Evolutionary conservation across 352 stramenopile species (phyloP).

Genomic region (Phytophthora megakarya): DNA sequence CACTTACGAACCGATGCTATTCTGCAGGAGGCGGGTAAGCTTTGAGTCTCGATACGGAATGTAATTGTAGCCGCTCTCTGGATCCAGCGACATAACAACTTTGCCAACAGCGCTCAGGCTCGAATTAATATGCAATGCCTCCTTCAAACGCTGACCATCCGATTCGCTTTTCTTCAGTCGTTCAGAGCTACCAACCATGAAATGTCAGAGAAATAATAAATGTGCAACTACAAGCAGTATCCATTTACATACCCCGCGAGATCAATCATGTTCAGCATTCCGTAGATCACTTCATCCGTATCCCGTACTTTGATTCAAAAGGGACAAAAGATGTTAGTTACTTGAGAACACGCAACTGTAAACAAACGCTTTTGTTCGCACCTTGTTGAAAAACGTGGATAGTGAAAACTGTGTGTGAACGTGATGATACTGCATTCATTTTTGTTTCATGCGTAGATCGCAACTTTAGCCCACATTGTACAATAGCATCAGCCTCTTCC

Average conservation of each 20-base stretch:
- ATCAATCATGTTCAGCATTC: constrained; percentile 87
- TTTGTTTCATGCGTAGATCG: constrained; percentile 92
- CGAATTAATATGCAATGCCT: constrained; percentile 88
- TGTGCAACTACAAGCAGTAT: neutral
- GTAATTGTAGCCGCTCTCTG: constrained; percentile 88
- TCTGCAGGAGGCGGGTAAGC: constrained; percentile 81
- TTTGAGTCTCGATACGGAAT: constrained; percentile 89
- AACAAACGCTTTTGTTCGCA: constrained; percentile 10
- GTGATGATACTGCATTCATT: constrained; percentile 92
- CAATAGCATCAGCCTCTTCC: constrained; percentile 85
- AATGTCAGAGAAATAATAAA: neutral
- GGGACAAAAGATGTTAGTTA: neutral
- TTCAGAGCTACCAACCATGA: constrained; percentile 52
- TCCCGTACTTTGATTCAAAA: constrained; percentile 47
- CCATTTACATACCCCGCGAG: constrained; percentile 52
- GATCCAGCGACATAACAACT: constrained; percentile 87
- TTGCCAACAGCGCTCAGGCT: constrained; percentile 85
- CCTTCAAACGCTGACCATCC: constrained; percentile 82
- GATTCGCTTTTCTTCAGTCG: constrained; percentile 89
- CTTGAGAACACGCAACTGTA: neutral
- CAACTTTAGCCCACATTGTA: constrained; percentile 86
- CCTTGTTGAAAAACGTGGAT: constrained; percentile 88
- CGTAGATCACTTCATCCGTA: constrained; percentile 81
- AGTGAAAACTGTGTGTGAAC: constrained; percentile 88
- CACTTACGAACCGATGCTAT: constrained; percentile 67